A percentile compares a stretch with the other conserved stretches of the same genome.
These are phyloP conservation scores for Balansia obtecta DNA, from an alignment of 2,329 filamentous ascomycete species.

Conservation along the genomic window DNA sequence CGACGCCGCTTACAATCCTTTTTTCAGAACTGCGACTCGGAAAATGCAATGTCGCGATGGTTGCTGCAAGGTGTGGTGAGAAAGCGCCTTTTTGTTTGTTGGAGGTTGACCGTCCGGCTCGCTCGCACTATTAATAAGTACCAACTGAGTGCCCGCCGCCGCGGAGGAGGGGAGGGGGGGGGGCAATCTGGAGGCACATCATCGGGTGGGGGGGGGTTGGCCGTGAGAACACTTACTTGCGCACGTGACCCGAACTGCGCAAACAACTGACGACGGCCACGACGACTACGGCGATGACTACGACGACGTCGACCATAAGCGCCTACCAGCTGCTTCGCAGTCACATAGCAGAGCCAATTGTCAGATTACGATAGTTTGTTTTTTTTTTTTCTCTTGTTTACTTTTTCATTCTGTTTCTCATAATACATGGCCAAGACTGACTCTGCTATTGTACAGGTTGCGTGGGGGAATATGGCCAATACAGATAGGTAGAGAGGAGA, in stretches of 20 bases:
- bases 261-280: constrained; percentile 2
- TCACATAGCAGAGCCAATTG: constrained; percentile 2
- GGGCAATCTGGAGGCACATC: constrained; percentile 12
- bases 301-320: no score
- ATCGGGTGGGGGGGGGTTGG: constrained; percentile 22
- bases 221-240: constrained; percentile 14
- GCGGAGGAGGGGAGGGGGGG: constrained; percentile 8
- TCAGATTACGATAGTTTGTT: not conserved
- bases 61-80: not conserved
- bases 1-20: not conserved
- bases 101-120: constrained; percentile 4
- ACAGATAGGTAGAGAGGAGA: constrained; percentile 21
- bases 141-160: constrained; percentile 1
- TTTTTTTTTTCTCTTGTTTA: constrained; percentile 7
- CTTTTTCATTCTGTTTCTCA: constrained; percentile 13
- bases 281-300: no score
- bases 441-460: constrained; percentile 22
- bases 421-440: constrained; percentile 13
- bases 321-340: not conserved
- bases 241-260: constrained; percentile 18
- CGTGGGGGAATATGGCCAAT: constrained; percentile 15
- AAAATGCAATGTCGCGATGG: constrained; percentile 3
- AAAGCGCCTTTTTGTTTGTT: constrained; percentile 9
- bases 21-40: not conserved
- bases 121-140: constrained; percentile 2